These are phyloP conservation scores for Skeletonema marinoi DNA, from an alignment of 108 stramenopile species.

Conservation along the genomic window DNA sequence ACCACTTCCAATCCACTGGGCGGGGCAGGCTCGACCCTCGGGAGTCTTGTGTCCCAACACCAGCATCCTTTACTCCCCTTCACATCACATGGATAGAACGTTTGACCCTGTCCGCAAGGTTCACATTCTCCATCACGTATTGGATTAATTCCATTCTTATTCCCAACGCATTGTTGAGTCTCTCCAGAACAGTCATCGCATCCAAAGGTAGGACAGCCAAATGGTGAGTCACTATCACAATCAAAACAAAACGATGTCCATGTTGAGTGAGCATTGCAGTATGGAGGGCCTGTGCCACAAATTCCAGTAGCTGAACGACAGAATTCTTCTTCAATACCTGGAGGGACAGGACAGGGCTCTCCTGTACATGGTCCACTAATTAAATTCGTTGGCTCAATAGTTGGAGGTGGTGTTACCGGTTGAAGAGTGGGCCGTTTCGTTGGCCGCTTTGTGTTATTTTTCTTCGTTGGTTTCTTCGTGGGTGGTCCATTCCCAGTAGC, in stretches of 20 bases:
- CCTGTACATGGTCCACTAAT: slow-evolving; percentile 19
- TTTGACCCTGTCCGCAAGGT: slow-evolving; percentile 20
- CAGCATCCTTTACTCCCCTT: slow-evolving; percentile 25
- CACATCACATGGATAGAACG: slow-evolving; percentile 30
- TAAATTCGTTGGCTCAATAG: neutral
- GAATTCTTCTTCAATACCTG: slow-evolving; percentile 22
- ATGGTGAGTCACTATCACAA: slow-evolving; percentile 25
- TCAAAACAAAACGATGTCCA: slow-evolving; percentile 36
- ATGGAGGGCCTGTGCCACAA: slow-evolving; percentile 22
- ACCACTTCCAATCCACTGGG: slow-evolving; percentile 27
- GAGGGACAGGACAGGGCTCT: slow-evolving; percentile 24
- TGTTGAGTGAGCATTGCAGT: slow-evolving; percentile 34
- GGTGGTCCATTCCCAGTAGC: neutral
- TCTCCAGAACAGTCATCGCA: slow-evolving; percentile 25
- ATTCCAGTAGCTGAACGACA: slow-evolving; percentile 23
- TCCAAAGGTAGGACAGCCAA: slow-evolving; percentile 30
- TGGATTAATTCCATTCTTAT: slow-evolving; percentile 30
- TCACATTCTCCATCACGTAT: slow-evolving; percentile 28
- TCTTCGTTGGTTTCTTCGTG: neutral
- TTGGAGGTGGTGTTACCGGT: neutral
- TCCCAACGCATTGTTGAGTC: slow-evolving; percentile 30
- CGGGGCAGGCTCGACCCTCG: slow-evolving; percentile 26
- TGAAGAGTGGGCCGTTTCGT: neutral
- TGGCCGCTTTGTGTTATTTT: neutral
- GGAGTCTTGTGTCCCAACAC: slow-evolving; percentile 29